Base-by-base conservation (phyloP, 352 stramenopile genomes). In the Globisporangium solare region DNA sequence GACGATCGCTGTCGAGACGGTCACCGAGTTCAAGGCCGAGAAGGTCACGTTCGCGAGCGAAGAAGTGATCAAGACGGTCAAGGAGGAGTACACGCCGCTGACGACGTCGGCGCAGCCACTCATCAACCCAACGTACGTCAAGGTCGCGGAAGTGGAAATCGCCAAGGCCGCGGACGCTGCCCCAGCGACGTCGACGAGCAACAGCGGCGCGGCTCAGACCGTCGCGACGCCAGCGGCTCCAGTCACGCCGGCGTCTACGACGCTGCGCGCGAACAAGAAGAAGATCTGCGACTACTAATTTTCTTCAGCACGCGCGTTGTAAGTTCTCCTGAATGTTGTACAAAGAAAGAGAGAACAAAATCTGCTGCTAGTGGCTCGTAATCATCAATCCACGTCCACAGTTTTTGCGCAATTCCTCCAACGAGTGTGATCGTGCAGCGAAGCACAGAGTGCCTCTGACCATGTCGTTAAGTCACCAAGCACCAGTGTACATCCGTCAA, bases 1-100 rank as follows among this genome's bases (percentile, higher is more conserved):
- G 15, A 69, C 68, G 40, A 43, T 85, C 57, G 72, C 72, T 2
- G 66, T 80, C 2, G 68, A 61, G 31, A 68, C 69, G 5, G 27
- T 35, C 39, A 69, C 56, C 14, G 60, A 63, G 5, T 87, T 79
- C 70, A 68, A 71, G 50, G 48, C 66, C 1, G 60, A 66, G 21
- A 74, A 68, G 41, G 49, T 87, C 24, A 70, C 56, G 49, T 83
- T 80, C 49, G 70, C 68, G 14, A 72, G 60, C 51, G 63, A 61
- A 12, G 47, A 66, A 12, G 66, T 73, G 41, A 62, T 73, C 39
- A 45, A 70, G 49, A 51, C 64, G 32, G 60, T 73, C 47, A 67
- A 67, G 42, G 37, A 50, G 2, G 57, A 73, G n/a, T 73, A 68
- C 55, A 60, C 61, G 50, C 53, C 64, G 17, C 24, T 55, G 10